Conservation (phyloP, 441 rosid genomes). For the Euphorbia celastroides region DNA sequence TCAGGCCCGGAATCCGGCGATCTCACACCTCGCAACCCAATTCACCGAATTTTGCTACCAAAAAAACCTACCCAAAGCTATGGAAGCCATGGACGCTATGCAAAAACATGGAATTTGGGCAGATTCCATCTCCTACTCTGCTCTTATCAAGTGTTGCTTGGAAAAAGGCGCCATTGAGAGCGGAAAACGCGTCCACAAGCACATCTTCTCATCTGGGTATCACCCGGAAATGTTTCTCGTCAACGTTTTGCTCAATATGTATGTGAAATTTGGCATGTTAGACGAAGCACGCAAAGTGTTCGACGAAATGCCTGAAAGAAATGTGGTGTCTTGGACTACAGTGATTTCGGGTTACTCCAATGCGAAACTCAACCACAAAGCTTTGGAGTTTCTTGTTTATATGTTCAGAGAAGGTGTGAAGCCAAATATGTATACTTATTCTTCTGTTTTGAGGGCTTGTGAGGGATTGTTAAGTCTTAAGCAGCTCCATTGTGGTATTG, state of each 20-base stretch:
- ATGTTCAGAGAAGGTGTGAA: constrained; percentile 57
- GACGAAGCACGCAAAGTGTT: constrained; percentile 43
- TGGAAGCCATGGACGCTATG: constrained; percentile 47
- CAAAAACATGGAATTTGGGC: constrained; percentile 46
- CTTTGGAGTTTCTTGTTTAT: constrained; percentile 41
- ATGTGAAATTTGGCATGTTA: constrained; percentile 41
- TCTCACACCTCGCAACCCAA: constrained; percentile 9
- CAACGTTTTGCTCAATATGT: constrained; percentile 44
- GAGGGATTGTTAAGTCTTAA: constrained; percentile 32
- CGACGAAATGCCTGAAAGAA: constrained; percentile 54
- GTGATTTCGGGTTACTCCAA: constrained; percentile 58
- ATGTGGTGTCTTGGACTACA: constrained; percentile 70
- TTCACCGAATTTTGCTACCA: constrained; percentile 50
- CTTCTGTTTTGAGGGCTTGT: constrained; percentile 61
- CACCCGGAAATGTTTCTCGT: constrained; percentile 46
- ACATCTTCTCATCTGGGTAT: constrained; percentile 40
- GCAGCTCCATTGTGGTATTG: constrained; percentile 54
- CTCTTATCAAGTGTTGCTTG: constrained; percentile 56
- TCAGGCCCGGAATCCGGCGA: constrained; percentile 3
- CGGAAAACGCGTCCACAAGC: constrained; percentile 42
- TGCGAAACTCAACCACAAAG: constrained; percentile 32
- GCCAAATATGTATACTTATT: constrained; percentile 67
- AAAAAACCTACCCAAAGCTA: constrained; percentile 51
- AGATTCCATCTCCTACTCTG: constrained; percentile 41
- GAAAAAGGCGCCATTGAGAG: constrained; percentile 40